A percentile compares a stretch with the other conserved stretches of the same genome.
Evolutionary conservation across 139 green algal genomes (phyloP).

Genomic region (Chlamydomonas incerta): DNA sequence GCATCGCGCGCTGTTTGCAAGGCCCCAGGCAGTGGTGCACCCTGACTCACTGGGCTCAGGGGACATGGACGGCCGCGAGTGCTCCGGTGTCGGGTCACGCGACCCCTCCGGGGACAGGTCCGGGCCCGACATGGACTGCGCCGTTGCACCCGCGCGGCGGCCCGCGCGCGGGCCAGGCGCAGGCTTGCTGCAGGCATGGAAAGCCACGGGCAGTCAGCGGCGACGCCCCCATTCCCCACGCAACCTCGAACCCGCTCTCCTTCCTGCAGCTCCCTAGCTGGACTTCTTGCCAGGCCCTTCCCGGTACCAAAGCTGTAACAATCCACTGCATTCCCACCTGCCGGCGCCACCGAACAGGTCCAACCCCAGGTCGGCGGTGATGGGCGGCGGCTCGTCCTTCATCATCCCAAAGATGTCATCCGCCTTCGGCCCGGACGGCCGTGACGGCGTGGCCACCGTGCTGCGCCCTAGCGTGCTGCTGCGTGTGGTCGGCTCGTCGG

Average conservation of each 20-base stretch:
- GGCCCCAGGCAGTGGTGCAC: too few relatives aligned
- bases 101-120: constrained; percentile 16
- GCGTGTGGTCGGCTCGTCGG: not conserved
- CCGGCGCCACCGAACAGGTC: constrained; percentile 26
- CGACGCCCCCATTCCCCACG: not conserved
- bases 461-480: not conserved
- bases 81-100: constrained; percentile 28
- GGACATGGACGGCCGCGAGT: not conserved
- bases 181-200: not conserved
- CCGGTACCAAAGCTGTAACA: too few relatives aligned
- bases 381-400: constrained; percentile 31
- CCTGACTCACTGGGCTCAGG: constrained; percentile 29
- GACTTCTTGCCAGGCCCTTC: too few relatives aligned
- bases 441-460: not conserved
- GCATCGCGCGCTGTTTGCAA: too few relatives aligned
- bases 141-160: not conserved
- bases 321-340: constrained; percentile 1
- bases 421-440: not conserved
- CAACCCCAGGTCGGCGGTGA: not conserved
- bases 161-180: constrained; percentile 4
- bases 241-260: too few relatives aligned
- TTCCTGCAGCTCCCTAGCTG: too few relatives aligned
- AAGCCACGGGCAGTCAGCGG: too few relatives aligned
- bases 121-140: not conserved
- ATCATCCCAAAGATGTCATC: constrained; percentile 47